Conservation (phyloP, 371 early-diverging fungal species). For the Syncephalastrum racemosum region DNA sequence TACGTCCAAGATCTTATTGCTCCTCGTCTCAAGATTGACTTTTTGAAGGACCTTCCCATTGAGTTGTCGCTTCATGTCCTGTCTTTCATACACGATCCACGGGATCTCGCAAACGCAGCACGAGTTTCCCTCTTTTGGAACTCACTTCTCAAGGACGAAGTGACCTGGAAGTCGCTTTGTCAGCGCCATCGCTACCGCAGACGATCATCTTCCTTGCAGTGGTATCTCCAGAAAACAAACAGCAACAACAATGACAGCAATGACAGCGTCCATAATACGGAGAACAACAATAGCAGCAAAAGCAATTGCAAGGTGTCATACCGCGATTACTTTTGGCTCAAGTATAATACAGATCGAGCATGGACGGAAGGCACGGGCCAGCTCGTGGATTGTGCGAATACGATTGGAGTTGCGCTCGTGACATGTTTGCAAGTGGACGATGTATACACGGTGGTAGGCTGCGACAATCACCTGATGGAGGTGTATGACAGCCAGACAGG, state of each 20-base stretch:
- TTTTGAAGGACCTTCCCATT: conserved; percentile 71
- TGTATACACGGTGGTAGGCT: conserved; percentile 81
- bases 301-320: conserved; percentile 39
- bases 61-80: conserved; percentile 76
- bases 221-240: conserved; percentile 2
- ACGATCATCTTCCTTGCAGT: conserved; percentile 11
- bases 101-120: conserved; percentile 71
- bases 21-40: conserved; percentile 77
- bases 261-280: neutral
- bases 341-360: conserved; percentile 65
- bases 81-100: conserved; percentile 66
- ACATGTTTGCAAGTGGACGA: conserved; percentile 87
- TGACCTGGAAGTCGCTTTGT: conserved; percentile 51
- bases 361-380: conserved; percentile 65
- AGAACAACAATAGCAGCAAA: conserved; percentile 5
- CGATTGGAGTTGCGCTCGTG: conserved; percentile 76
- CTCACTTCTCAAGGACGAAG: conserved; percentile 65
- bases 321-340: conserved; percentile 64
- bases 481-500: conserved; percentile 81
- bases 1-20: conserved; percentile 59
- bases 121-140: conserved; percentile 80
- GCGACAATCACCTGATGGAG: conserved; percentile 82
- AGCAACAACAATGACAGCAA: too few relatives aligned
- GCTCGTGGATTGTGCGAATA: conserved; percentile 25
- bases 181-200: conserved; percentile 41